These are phyloP conservation scores for Boletus vinaceobasis DNA, from an alignment of 768 basidiomycete species.

Conservation along the genomic window DNA sequence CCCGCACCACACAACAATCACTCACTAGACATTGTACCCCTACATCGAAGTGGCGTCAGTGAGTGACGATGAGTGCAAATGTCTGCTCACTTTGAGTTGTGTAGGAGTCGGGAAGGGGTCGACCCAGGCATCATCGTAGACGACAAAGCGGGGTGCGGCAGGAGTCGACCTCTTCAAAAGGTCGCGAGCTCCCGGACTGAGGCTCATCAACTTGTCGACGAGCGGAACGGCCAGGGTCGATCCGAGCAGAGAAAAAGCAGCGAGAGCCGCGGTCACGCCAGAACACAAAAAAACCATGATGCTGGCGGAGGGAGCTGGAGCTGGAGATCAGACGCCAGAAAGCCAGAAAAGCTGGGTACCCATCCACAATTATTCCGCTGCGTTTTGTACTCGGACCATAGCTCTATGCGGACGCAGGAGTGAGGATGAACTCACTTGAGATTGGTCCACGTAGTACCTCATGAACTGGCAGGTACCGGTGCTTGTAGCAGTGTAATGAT, in stretches of 20 bases:
- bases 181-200: slow-evolving; percentile 18
- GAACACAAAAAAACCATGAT: slow-evolving; percentile 10
- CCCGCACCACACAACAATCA: neutral
- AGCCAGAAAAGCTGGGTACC: neutral
- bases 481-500: neutral
- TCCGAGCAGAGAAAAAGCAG: slow-evolving; percentile 4
- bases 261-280: neutral
- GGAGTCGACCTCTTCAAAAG: slow-evolving; percentile 23
- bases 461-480: neutral
- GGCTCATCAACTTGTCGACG: slow-evolving; percentile 10
- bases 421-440: neutral
- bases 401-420: neutral
- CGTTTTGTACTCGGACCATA: slow-evolving; percentile 4
- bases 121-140: slow-evolving; percentile 41
- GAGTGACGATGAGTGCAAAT: neutral
- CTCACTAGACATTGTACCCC: slow-evolving; percentile 36
- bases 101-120: slow-evolving; percentile 41
- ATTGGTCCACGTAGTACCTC: neutral
- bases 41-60: slow-evolving; percentile 1
- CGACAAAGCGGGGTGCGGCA: slow-evolving; percentile 47
- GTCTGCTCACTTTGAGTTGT: slow-evolving; percentile 37
- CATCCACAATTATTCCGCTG: neutral
- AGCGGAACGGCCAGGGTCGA: slow-evolving; percentile 11
- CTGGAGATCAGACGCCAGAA: neutral
- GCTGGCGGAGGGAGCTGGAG: neutral